A percentile compares a stretch with the other conserved stretches of the same genome.
These are phyloP conservation scores for Physocladia obscura DNA, from an alignment of 192 early-diverging fungal species.

Conservation along the genomic window DNA sequence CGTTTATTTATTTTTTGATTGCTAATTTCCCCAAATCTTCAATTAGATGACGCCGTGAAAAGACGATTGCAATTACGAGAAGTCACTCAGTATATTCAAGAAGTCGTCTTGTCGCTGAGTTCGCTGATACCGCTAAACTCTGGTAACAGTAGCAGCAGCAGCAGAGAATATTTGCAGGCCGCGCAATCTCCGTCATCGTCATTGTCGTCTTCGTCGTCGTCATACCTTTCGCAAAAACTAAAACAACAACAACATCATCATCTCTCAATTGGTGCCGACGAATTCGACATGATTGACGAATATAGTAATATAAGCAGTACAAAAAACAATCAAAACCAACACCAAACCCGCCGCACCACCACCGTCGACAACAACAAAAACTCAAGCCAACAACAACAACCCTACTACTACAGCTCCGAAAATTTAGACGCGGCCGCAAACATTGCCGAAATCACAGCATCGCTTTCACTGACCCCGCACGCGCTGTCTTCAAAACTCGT, in stretches of 20 bases:
- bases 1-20: neutral
- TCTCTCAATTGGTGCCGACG: neutral
- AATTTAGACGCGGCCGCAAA: neutral
- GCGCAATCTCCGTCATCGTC: neutral
- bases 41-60: conserved; percentile 15
- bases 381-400: too few relatives aligned
- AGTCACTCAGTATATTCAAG: conserved; percentile 23
- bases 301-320: neutral
- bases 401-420: neutral
- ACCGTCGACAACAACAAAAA: too few relatives aligned
- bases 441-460: neutral
- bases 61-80: conserved; percentile 20
- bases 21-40: neutral
- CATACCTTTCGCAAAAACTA: neutral
- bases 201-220: neutral
- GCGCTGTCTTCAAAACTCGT: neutral
- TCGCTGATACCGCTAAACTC: conserved; percentile 14
- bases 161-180: neutral
- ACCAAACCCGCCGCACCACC: too few relatives aligned
- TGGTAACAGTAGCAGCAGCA: neutral
- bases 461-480: neutral
- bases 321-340: too few relatives aligned
- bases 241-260: too few relatives aligned
- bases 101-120: conserved; percentile 24
- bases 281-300: conserved; percentile 35